Percentiles rank a stretch among this genome's conserved stretches.
phyloP scores from a whole-genome alignment of 2,329 filamentous ascomycete species.

The Ophiostoma quercus region DNA sequence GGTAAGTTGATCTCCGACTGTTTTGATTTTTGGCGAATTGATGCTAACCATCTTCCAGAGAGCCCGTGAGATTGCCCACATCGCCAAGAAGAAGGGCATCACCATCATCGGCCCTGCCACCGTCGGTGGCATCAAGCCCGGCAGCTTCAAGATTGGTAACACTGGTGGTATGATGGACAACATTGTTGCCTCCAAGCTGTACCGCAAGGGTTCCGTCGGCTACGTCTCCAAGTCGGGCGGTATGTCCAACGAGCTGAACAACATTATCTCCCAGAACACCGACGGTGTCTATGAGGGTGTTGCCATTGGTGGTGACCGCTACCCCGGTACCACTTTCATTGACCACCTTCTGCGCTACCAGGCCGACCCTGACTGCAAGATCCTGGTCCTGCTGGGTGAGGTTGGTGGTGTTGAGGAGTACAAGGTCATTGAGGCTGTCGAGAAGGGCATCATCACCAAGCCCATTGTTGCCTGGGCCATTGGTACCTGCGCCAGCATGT shows the following conservation, averaged over 20 bases:
- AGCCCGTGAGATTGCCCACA: constrained; percentile 94
- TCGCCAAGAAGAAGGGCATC: constrained; percentile 96
- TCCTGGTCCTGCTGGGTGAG: constrained; percentile 90
- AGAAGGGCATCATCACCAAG: constrained; percentile 92
- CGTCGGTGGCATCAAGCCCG: constrained; percentile 98
- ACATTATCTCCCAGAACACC: constrained; percentile 94
- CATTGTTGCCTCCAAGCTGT: constrained; percentile 99
- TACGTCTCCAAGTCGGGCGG: constrained; percentile 99
- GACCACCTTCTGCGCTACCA: constrained; percentile 97
- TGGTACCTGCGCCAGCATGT: constrained; percentile 98
- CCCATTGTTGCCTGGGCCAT: constrained; percentile 99
- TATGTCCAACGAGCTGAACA: constrained; percentile 99
- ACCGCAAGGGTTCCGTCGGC: constrained; percentile 96
- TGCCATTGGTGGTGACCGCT: constrained; percentile 97
- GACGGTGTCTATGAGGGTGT: constrained; percentile 99
- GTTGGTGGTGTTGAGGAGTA: constrained; percentile 99
- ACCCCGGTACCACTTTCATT: constrained; percentile 98
- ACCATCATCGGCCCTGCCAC: constrained; percentile 98
- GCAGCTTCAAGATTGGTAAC: constrained; percentile 99
- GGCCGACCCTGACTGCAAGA: constrained; percentile 95
- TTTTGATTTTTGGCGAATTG: background rate
- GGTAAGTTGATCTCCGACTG: constrained; percentile 51
- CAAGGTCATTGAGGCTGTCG: constrained; percentile 97
- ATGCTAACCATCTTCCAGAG: constrained; percentile 50
- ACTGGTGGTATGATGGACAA: constrained; percentile 99